Percentiles rank a stretch among this genome's conserved stretches.
phyloP scores from a whole-genome alignment of 345 rosid genomes.

The Populus davidiana region DNA sequence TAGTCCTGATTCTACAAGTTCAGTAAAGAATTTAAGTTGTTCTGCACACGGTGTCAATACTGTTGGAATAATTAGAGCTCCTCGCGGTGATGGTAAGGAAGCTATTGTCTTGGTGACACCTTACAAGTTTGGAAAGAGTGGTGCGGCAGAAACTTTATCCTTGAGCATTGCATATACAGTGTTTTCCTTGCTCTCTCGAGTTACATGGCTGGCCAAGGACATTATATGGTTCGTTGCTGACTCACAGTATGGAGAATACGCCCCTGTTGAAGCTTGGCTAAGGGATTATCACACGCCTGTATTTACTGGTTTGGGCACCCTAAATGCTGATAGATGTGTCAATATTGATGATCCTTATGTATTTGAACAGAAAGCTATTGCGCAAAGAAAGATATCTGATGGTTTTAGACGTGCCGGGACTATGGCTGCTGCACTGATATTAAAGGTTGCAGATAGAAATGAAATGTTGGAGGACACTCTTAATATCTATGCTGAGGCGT shows the following conservation, averaged over 20 bases:
- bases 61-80: conserved; percentile 82
- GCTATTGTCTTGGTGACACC: conserved; percentile 90
- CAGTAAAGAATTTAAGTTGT: conserved; percentile 51
- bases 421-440: conserved; percentile 80
- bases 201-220: conserved; percentile 94
- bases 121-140: conserved; percentile 52
- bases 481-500: conserved; percentile 81
- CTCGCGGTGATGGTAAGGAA: conserved; percentile 93
- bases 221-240: conserved; percentile 84
- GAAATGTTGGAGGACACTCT: conserved; percentile 58
- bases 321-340: conserved; percentile 32
- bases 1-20: conserved; percentile 37
- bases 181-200: conserved; percentile 76
- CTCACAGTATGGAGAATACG: conserved; percentile 78
- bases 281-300: conserved; percentile 73
- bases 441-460: conserved; percentile 62
- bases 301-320: conserved; percentile 39
- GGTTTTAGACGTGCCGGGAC: conserved; percentile 79
- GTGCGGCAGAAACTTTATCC: conserved; percentile 49
- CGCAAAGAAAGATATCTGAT: conserved; percentile 30
- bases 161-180: conserved; percentile 62
- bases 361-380: conserved; percentile 14
- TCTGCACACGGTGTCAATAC: conserved; percentile 48
- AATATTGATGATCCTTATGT: conserved; percentile 14
- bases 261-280: conserved; percentile 81